Evolutionary conservation across 129 eudicot genomes (phyloP).

Genomic region (Cynara cardunculus): DNA sequence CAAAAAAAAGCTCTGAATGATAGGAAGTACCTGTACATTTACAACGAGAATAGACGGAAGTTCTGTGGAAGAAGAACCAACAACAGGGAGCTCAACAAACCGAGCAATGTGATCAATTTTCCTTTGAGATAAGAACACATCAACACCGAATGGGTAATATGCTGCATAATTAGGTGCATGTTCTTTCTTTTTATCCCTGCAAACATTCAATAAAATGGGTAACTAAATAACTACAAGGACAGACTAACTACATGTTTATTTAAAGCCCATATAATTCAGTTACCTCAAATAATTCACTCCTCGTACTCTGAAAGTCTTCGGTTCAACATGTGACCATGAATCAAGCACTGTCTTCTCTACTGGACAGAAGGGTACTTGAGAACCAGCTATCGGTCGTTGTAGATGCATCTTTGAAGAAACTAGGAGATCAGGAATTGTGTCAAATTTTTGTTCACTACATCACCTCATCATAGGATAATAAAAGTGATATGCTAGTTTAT

Average conservation of each 20-base stretch:
- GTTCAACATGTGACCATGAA: conserved; percentile 85
- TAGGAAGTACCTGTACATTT: conserved; percentile 70
- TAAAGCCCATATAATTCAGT: neutral
- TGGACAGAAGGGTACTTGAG: conserved; percentile 85
- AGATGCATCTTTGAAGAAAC: conserved; percentile 78
- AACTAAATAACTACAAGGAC: neutral
- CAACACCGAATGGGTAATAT: conserved; percentile 92
- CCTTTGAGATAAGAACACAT: conserved; percentile 75
- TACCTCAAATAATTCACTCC: conserved; percentile 77
- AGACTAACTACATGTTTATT: neutral
- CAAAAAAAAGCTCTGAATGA: neutral
- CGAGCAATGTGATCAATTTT: conserved; percentile 90
- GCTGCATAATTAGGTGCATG: conserved; percentile 81
- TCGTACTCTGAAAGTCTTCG: conserved; percentile 71
- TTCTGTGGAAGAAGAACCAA: conserved; percentile 51
- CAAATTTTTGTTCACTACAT: neutral
- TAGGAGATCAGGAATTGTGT: conserved; percentile 20
- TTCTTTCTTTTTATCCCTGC: conserved; percentile 94
- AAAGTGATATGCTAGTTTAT: neutral
- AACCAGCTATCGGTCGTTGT: conserved; percentile 88
- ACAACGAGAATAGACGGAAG: conserved; percentile 92
- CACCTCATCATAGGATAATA: neutral
- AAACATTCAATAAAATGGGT: conserved; percentile 6
- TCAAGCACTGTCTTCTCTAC: conserved; percentile 69
- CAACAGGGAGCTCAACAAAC: conserved; percentile 80